These are phyloP conservation scores for Anthracocystis walkeri DNA, from an alignment of 1,284 basidiomycete species.

Conservation along the genomic window DNA sequence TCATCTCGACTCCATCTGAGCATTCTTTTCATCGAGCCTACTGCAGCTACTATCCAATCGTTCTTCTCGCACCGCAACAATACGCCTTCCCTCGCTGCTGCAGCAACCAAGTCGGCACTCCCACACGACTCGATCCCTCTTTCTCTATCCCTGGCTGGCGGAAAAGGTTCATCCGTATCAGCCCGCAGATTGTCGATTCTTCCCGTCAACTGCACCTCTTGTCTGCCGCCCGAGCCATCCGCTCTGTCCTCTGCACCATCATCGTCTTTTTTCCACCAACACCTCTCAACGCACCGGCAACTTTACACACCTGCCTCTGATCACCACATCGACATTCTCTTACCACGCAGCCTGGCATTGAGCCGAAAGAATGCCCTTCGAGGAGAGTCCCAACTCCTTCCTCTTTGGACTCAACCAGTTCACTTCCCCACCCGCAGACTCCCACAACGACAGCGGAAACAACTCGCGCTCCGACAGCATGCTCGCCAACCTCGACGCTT, in stretches of 20 bases:
- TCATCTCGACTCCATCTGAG: conserved; percentile 31
- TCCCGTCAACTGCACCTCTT: neutral
- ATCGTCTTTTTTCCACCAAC: neutral
- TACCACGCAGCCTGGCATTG: neutral
- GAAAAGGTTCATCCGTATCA: conserved; percentile 17
- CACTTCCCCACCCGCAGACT: conserved; percentile 46
- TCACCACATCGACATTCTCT: neutral
- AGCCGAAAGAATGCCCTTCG: conserved; percentile 50
- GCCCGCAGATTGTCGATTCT: conserved; percentile 29
- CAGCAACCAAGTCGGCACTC: neutral
- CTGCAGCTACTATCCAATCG: conserved; percentile 3
- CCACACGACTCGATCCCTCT: conserved; percentile 15
- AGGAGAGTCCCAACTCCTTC: conserved; percentile 61
- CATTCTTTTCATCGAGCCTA: neutral
- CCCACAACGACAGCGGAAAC: conserved; percentile 33
- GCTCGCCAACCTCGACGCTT: conserved; percentile 54
- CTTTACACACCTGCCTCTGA: neutral
- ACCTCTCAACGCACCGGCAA: neutral
- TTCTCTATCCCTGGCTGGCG: neutral
- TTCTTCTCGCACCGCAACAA: neutral
- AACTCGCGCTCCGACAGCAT: conserved; percentile 47
- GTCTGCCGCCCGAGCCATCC: neutral
- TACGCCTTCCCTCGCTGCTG: neutral
- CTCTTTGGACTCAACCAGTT: conserved; percentile 65
- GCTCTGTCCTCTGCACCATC: conserved; percentile 6